Conservation (phyloP, 179 eudicot species). For the Beta lomatogona region DNA sequence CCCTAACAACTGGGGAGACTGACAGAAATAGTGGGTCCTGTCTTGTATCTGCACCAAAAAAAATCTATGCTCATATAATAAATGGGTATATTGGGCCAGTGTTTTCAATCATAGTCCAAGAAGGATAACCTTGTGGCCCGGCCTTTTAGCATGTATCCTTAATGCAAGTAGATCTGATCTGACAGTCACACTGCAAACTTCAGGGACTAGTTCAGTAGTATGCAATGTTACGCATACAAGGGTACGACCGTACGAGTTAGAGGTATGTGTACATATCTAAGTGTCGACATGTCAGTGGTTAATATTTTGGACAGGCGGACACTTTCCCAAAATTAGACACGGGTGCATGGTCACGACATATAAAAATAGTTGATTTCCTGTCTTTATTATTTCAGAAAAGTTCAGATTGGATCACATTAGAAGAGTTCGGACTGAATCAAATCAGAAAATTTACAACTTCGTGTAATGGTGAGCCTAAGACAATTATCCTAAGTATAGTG, state of each 20-base stretch:
- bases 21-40: constrained; percentile 16
- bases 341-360: too few species aligned
- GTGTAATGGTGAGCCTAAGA: neutral
- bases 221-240: too few species aligned
- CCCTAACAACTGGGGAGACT: neutral
- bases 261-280: too few species aligned
- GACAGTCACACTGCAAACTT: neutral
- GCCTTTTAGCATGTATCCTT: neutral
- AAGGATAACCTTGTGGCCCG: constrained; percentile 5
- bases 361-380: neutral
- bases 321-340: neutral
- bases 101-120: neutral
- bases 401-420: neutral
- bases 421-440: neutral
- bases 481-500: neutral
- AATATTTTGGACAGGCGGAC: neutral
- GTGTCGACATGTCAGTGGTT: too few species aligned
- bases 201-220: too few species aligned
- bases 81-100: constrained; percentile 6
- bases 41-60: constrained; percentile 4
- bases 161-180: constrained; percentile 5
- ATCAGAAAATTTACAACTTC: neutral
- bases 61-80: neutral
- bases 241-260: too few species aligned
- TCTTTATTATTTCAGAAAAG: neutral